A percentile compares a stretch with the other conserved stretches of the same genome.
Evolutionary conservation across 352 stramenopile genomes (phyloP).

Genomic region (Phytopythium kandeliae): DNA sequence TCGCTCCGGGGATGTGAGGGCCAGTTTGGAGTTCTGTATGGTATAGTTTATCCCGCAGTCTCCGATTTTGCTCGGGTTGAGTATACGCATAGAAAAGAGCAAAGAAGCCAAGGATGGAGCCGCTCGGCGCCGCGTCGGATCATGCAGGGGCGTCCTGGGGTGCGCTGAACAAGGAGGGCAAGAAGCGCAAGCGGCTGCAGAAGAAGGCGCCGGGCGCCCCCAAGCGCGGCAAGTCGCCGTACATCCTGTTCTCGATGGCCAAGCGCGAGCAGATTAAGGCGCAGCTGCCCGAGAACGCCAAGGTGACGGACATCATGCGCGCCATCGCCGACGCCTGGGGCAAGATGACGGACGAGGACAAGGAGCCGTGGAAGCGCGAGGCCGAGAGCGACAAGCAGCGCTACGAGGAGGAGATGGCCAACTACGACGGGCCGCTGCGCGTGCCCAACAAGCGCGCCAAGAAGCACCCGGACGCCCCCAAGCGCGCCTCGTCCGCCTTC

Average conservation of each 20-base stretch:
- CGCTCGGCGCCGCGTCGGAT: conserved; percentile 49
- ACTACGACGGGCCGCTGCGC: conserved; percentile 88
- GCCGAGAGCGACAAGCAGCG: conserved; percentile 92
- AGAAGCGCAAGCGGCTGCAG: conserved; percentile 88
- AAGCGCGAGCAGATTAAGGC: conserved; percentile 89
- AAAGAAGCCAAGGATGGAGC: conserved; percentile 63
- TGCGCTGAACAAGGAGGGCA: conserved; percentile 64
- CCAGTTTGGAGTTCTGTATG: conserved; percentile 54
- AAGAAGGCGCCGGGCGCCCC: conserved; percentile 87
- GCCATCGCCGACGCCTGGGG: conserved; percentile 88
- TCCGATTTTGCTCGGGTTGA: conserved; percentile 65
- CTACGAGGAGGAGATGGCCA: conserved; percentile 92
- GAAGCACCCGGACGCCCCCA: conserved; percentile 93
- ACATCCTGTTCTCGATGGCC: conserved; percentile 92
- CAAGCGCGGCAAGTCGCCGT: conserved; percentile 88
- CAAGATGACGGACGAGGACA: conserved; percentile 89
- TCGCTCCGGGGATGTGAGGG: background rate
- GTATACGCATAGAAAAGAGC: conserved; percentile 82
- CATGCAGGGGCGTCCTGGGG: conserved; percentile 59
- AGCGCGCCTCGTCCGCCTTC: conserved; percentile 93
- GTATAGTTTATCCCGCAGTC: conserved; percentile 76
- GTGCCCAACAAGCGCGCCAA: conserved; percentile 93
- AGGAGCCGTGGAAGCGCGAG: conserved; percentile 90
- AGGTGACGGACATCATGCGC: conserved; percentile 90
- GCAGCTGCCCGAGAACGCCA: conserved; percentile 76